Base-by-base conservation (phyloP, 2,329 filamentous ascomycete genomes). In the Cercospora sp. region DNA sequence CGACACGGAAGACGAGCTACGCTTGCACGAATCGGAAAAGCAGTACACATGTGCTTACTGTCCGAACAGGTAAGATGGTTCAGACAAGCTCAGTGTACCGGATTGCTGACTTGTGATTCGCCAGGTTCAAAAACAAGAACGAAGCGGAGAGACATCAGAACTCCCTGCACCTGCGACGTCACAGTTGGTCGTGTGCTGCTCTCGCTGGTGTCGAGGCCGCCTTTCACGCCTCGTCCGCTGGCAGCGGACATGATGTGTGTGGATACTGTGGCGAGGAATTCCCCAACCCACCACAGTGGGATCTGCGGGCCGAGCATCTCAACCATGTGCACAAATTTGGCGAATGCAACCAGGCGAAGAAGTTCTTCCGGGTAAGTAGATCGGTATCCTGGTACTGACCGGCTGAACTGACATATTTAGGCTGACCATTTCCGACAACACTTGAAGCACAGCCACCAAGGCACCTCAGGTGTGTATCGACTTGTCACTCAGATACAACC, bases 361-460 rank as follows among this genome's bases (percentile, higher is more conserved):
- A 98, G 80, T 99, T 99, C 80, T 99, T 91, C 83, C 88, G 95
- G 43, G 67, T 69, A 63, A 59, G 63, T n/a, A 28, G 34, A 18
- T 21, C 0, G 28, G 37, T 24, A 51, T 24, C 28, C 26, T 18
- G 37, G 28, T 28, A 21, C 37, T 16, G 10, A 43, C 43, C 49
- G 59, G 40, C 24, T 40, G 30, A 37, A 58, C 67, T 69, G 53
- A 69, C 43, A 13, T 10, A 10, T 40, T 16, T 32, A 69, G 67
- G 95, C 95, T 37, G 95, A 99, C 80, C 95, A 99, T 79, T 99
- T 99, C 85, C 89, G 95, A 68, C 95, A 99, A 80, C 95, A 99
- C 81, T 84, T 99, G 67, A 99, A 98, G 84, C 95, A 99, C 80
- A 66, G 63, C 63, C 67, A 69, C 34, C 67, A 69, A 63, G 67